Percentiles rank a stretch among this genome's conserved stretches.
phyloP scores from a whole-genome alignment of 179 eudicot species.

The Patellifolia procumbens region DNA sequence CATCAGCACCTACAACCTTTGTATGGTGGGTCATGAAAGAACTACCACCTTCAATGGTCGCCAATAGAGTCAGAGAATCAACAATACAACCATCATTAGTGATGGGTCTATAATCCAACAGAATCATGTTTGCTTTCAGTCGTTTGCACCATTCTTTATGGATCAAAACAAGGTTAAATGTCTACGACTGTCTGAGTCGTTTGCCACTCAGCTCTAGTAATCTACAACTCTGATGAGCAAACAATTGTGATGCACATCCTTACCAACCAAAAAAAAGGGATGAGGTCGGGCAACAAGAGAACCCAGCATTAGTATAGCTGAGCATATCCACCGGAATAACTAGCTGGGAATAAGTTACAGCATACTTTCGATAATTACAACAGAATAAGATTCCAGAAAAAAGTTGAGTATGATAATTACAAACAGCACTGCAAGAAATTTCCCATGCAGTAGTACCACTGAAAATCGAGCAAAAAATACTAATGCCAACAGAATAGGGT shows the following conservation, averaged over 20 bases:
- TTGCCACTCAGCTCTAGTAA: too few relatives aligned
- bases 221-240: too few relatives aligned
- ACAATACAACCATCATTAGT: conserved; percentile 63
- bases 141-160: background rate
- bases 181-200: too few relatives aligned
- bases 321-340: background rate
- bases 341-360: background rate
- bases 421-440: background rate
- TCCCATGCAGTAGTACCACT: background rate
- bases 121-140: conserved; percentile 62
- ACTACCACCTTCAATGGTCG: conserved; percentile 59
- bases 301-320: background rate
- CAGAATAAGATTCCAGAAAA: too few relatives aligned
- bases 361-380: too few relatives aligned
- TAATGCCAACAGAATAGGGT: background rate
- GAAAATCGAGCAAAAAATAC: background rate
- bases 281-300: background rate
- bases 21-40: conserved; percentile 90
- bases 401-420: too few relatives aligned
- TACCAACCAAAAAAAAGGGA: background rate
- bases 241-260: too few relatives aligned
- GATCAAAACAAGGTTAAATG: too few relatives aligned
- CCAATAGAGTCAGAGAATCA: conserved; percentile 52
- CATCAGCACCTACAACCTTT: conserved; percentile 79
- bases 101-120: conserved; percentile 57